Evolutionary conservation across 257 asterid species (phyloP).

Genomic region (Petunia axillaris): DNA sequence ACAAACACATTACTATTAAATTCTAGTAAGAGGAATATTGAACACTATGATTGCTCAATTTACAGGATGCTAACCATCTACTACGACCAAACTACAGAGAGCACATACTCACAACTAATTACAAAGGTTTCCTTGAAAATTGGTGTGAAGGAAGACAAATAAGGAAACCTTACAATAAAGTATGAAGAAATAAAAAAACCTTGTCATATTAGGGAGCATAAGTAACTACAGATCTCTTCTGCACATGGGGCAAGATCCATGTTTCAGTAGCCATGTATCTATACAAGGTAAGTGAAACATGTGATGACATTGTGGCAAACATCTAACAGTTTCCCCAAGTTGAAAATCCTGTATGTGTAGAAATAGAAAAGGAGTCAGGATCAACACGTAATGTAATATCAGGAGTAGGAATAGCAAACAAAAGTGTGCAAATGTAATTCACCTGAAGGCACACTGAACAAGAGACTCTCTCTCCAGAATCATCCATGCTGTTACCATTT

Average conservation of each 20-base stretch:
- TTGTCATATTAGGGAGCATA: conserved; percentile 11
- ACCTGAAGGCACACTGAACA: conserved; percentile 99
- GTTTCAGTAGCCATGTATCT: conserved; percentile 92
- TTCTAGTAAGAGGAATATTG: neutral
- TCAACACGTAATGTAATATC: conserved; percentile 3
- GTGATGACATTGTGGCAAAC: conserved; percentile 89
- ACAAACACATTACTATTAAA: neutral
- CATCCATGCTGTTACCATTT: conserved; percentile 56
- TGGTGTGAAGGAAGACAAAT: conserved; percentile 38
- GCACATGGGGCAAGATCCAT: conserved; percentile 98
- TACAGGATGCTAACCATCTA: conserved; percentile 44
- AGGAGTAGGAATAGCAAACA: conserved; percentile 1
- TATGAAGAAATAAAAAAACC: conserved; percentile 43
- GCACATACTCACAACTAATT: conserved; percentile 34
- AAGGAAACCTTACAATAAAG: conserved; percentile 46
- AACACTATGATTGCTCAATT: conserved; percentile 22
- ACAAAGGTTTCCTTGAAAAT: conserved; percentile 33
- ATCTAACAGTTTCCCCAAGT: conserved; percentile 80
- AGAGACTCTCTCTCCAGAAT: conserved; percentile 78
- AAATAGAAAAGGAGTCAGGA: conserved; percentile 1
- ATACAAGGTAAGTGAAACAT: conserved; percentile 94
- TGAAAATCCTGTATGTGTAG: conserved; percentile 70
- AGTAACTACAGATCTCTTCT: conserved; percentile 78
- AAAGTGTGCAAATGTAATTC: neutral
- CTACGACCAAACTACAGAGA: conserved; percentile 34